Percentiles rank a stretch among this genome's conserved stretches.
Evolutionary conservation across 2,329 filamentous ascomycete species (phyloP).

Genomic region (Fusarium protoensiforme): DNA sequence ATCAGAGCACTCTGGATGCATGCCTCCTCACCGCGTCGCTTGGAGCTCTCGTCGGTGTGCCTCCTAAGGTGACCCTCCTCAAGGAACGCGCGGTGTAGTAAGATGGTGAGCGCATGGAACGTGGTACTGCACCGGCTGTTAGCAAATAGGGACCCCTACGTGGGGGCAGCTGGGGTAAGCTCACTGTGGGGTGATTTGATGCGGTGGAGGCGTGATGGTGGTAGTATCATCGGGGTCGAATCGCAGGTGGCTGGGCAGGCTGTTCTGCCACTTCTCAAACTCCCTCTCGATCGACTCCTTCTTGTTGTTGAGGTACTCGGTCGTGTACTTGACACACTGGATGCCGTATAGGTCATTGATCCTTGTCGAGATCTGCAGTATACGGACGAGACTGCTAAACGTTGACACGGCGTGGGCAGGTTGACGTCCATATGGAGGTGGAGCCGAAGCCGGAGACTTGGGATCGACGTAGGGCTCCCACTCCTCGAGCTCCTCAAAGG

Average conservation of each 20-base stretch:
- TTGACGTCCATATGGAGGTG: conserved; percentile 42
- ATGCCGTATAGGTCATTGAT: conserved; percentile 44
- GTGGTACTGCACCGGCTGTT: conserved; percentile 38
- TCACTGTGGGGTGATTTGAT: conserved; percentile 47
- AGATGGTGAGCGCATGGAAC: conserved; percentile 56
- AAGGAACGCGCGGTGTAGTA: conserved; percentile 58
- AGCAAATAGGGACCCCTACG: conserved; percentile 1
- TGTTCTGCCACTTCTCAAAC: conserved; percentile 42
- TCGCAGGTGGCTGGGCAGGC: conserved; percentile 40
- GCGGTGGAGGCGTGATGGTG: conserved; percentile 41
- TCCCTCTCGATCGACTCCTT: conserved; percentile 42
- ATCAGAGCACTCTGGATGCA: conserved; percentile 47
- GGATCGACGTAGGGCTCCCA: conserved; percentile 49
- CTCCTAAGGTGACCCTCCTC: conserved; percentile 46
- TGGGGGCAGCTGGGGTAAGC: not conserved
- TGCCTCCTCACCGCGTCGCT: conserved; percentile 42
- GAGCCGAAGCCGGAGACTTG: conserved; percentile 39
- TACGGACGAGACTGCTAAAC: conserved; percentile 42
- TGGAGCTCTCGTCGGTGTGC: conserved; percentile 42
- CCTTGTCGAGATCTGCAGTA: conserved; percentile 44
- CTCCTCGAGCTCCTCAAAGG: conserved; percentile 49
- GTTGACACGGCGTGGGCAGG: conserved; percentile 44
- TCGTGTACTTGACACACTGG: conserved; percentile 42
- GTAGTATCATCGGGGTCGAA: conserved; percentile 42
- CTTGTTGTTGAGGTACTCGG: conserved; percentile 41